Evolutionary conservation across 2,329 filamentous ascomycete species (phyloP), one percentile per base, ranked within the genome.

Genomic region (Aspergillus aculeatinus): DNA sequence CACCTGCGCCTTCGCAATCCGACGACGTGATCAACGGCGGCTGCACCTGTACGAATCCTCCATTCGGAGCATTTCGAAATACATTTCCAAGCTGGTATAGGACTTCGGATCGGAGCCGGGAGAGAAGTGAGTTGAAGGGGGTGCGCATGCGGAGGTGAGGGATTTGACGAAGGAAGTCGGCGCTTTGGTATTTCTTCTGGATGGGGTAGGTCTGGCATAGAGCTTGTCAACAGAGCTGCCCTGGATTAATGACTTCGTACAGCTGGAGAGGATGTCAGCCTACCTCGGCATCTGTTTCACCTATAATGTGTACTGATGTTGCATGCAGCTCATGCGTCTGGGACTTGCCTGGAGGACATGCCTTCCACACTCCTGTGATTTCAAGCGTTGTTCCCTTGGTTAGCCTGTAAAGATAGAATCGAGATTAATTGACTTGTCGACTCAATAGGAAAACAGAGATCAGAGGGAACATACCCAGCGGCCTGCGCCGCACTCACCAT

Each of bases 11-110:
- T 79, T 99, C 95, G 71, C 95, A 99, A 70, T 99, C 95, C 0
- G 94, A 96, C 0, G 94, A 97, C 1, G 95, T 98, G 70, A 99
- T 91, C 69, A 98, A 88, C 4, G 95, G 95, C 4, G 95, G 91
- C 67, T 98, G 94, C 7, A 91, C 91, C 77, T 98, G 78, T 9
- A 73, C 65, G 61, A 78, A 79, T 3, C 70, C 90, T 60, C 91
- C 83, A 69, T 86, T 82, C 60, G 86, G 83, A 27, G 81, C 77
- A 51, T 70, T 67, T 29, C 84, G 83, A 77, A 98, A 97, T 77
- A 92, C 94, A 51, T 83, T 84, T 56, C 87, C 90, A 48, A 96
- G 75, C 51, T 87, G 83, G 52, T 87, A 85, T 63, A 92, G 89
- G 67, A 89, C 84, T 65, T 93, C 87, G 31, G 94, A 98, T 64